phyloP scores from a whole-genome alignment of 2,329 filamentous ascomycete genomes.

The Kalaharituber pfeilii region DNA sequence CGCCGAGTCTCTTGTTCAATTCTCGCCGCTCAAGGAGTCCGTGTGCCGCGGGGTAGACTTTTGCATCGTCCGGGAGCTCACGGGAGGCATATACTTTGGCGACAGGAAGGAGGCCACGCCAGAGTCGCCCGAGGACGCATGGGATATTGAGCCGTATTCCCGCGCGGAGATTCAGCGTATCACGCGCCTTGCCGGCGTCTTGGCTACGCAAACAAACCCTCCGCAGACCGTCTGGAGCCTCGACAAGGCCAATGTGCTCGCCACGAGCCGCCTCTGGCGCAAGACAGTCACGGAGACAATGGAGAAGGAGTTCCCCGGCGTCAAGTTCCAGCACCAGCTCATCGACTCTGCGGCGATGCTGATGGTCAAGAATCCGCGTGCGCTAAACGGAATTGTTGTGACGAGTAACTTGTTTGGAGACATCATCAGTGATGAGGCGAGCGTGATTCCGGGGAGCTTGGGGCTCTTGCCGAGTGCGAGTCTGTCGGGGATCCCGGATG shows the following conservation, averaged over 20 bases:
- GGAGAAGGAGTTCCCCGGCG: conserved; percentile 70
- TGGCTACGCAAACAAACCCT: conserved; percentile 60
- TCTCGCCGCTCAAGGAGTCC: conserved; percentile 70
- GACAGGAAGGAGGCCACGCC: conserved; percentile 52
- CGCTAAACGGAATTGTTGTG: conserved; percentile 76
- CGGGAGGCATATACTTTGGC: conserved; percentile 89
- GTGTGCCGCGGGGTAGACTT: conserved; percentile 80
- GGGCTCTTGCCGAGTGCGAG: conserved; percentile 78
- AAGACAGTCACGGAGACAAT: conserved; percentile 74
- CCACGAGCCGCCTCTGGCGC: conserved; percentile 76
- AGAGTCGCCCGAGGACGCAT: conserved; percentile 47
- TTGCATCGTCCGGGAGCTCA: conserved; percentile 80
- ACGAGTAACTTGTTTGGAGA: conserved; percentile 92
- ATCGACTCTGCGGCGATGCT: conserved; percentile 97
- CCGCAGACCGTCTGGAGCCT: conserved; percentile 67
- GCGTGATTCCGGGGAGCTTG: conserved; percentile 79
- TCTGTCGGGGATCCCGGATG: conserved; percentile 70
- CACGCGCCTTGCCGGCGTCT: conserved; percentile 59
- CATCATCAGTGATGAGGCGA: conserved; percentile 89
- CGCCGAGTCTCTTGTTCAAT: conserved; percentile 64
- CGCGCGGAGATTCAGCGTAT: conserved; percentile 75
- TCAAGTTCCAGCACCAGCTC: conserved; percentile 71
- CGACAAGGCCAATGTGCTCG: conserved; percentile 94
- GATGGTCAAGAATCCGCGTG: conserved; percentile 82
- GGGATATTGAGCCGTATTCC: conserved; percentile 77